Evolutionary conservation across 768 basidiomycete species (phyloP), one percentile per base, ranked within the genome.

Genomic region (Terana coerulea): DNA sequence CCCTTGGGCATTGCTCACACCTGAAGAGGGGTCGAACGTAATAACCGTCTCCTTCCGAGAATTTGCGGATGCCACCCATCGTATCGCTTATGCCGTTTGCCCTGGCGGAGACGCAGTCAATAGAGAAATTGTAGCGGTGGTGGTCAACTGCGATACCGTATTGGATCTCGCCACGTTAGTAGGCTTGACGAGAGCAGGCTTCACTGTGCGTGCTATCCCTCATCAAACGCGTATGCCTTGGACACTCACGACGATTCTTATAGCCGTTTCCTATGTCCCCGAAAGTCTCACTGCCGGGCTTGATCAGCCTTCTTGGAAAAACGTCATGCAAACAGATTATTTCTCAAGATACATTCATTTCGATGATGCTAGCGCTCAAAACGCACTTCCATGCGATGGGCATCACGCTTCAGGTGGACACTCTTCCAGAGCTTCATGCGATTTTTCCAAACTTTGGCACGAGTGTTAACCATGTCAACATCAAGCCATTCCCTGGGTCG

Each of bases 251-350:
- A 12, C 30, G 8, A 5, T 19, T 43, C 34, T n/a, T 29, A 19
- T 33, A 56, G 54, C 48, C 54, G 3, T 56, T 56, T 37, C 54
- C 54, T 15, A 47, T 56, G 45, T 56, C 44, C 3, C 54, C 54
- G 6, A 40, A 42, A 36, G 50, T 49, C 48, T 26, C 40, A 8
- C 21, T 33, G 4, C 34, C 25, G 21, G 57, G 51, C 6, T 33
- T 59, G 12, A 47, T 52, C 11, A 55, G 47, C 31, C 39, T 55
- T 51, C 40, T 59, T 25, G 54, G 53, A 48, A 55, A 47, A 36
- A 59, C 57, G 22, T 28, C 31, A 1, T 52, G 53, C 34, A 54
- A 53, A 21, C 53, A 48, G 21, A 42, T 59, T 24, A 19, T 59
- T 30, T 29, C 51, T 1, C 53, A 55, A 26, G 28, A 49, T 5